Conservation (phyloP, 345 rosid species). For the Brassica nigra region DNA sequence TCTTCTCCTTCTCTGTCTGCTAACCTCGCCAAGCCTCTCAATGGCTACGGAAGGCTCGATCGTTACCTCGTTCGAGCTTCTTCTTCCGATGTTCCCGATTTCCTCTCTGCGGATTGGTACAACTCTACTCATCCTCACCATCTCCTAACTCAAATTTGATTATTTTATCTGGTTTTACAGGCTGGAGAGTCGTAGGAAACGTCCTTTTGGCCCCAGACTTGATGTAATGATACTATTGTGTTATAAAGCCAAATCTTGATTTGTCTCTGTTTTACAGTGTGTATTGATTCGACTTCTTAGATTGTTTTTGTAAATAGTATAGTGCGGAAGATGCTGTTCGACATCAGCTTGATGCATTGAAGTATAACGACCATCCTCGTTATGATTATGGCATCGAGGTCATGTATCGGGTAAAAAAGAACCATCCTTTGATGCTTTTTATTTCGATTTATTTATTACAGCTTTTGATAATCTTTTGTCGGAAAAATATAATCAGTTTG, state of each 20-base stretch:
- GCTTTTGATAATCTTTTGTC: constrained; percentile 4
- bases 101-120: constrained; percentile 85
- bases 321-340: constrained; percentile 86
- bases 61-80: constrained; percentile 57
- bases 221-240: constrained; percentile 48
- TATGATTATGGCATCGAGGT: constrained; percentile 90
- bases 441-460: background rate
- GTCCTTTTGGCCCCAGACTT: constrained; percentile 87
- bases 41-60: constrained; percentile 34
- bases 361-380: constrained; percentile 83
- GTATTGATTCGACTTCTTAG: constrained; percentile 25
- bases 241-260: background rate
- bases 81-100: constrained; percentile 84
- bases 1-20: constrained; percentile 42
- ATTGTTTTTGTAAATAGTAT: constrained; percentile 56
- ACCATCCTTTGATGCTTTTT: background rate
- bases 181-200: constrained; percentile 84
- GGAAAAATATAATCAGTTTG: constrained; percentile 56
- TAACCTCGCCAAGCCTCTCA: constrained; percentile 42
- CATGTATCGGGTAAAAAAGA: constrained; percentile 72
- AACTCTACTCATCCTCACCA: background rate
- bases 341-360: constrained; percentile 82
- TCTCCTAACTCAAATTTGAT: background rate
- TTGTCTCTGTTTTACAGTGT: constrained; percentile 19
- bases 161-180: constrained; percentile 47